These are phyloP conservation scores for Plasmodium coatneyi DNA, from an alignment of 169 alveolate species.

Conservation along the genomic window DNA sequence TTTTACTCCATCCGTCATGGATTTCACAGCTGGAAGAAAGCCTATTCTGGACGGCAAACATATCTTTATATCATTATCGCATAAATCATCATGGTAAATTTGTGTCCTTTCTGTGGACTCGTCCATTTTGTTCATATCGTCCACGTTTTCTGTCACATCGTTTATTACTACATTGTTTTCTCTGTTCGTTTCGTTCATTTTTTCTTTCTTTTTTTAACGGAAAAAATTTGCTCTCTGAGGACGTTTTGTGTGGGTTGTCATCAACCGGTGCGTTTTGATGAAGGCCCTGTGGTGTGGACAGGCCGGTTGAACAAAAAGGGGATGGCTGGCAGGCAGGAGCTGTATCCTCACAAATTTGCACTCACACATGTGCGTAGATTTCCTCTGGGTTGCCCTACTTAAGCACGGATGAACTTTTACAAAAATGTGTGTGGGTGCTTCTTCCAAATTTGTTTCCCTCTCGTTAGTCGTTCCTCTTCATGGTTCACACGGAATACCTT, in stretches of 20 bases:
- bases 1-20: constrained; percentile 67
- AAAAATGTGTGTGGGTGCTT: neutral
- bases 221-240: neutral
- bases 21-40: constrained; percentile 24
- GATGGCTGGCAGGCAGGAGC: neutral
- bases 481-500: neutral
- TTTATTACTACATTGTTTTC: neutral
- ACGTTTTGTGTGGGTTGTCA: neutral
- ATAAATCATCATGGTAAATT: constrained; percentile 50
- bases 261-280: neutral
- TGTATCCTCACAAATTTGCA: neutral
- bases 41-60: constrained; percentile 72
- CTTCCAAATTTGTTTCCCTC: neutral
- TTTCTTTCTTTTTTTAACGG: constrained; percentile 13
- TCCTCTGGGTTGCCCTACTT: neutral
- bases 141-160: neutral
- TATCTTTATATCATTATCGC: constrained; percentile 65
- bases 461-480: neutral
- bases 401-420: neutral
- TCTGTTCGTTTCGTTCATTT: constrained; percentile 10
- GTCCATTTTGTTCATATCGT: constrained; percentile 15
- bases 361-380: neutral
- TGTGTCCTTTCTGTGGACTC: constrained; percentile 60
- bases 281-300: neutral
- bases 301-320: neutral